A percentile compares a stretch with the other conserved stretches of the same genome.
Conservation (phyloP, 1,284 basidiomycete genomes). For the Pascua sp. region DNA sequence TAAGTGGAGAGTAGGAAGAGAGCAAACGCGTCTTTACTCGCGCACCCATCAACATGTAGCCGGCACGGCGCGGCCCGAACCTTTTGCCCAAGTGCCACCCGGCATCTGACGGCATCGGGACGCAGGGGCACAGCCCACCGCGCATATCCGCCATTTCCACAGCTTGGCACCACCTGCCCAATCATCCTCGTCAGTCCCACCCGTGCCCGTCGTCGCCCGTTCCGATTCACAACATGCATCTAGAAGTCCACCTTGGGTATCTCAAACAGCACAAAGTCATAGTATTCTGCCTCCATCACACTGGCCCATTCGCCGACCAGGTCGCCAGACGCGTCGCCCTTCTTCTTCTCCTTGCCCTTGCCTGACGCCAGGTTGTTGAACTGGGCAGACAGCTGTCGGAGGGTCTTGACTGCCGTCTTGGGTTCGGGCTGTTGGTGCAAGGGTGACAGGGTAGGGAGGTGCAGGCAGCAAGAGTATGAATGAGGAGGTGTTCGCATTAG, state of each 20-base stretch:
- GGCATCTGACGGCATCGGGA: no score
- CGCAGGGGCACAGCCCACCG: no score
- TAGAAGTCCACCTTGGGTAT: slow-evolving; percentile 45
- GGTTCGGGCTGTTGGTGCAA: slow-evolving; percentile 67
- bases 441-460: not conserved
- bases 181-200: no score
- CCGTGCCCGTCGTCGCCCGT: not conserved
- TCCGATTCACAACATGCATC: slow-evolving; percentile 14
- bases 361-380: slow-evolving; percentile 65
- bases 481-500: not conserved
- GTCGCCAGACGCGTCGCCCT: slow-evolving; percentile 44
- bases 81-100: no score
- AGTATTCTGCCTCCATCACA: slow-evolving; percentile 88
- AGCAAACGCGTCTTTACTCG: no score
- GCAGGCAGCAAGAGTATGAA: not conserved
- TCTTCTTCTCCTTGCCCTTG: slow-evolving; percentile 43
- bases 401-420: slow-evolving; percentile 75
- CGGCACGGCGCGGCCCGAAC: no score
- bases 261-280: slow-evolving; percentile 84
- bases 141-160: no score
- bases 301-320: slow-evolving; percentile 83
- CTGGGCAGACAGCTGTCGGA: slow-evolving; percentile 69
- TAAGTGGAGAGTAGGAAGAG: not conserved
- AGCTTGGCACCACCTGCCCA: no score
- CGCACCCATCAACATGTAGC: no score